These are phyloP conservation scores for Aspergillus sp. DNA, from an alignment of 2,329 filamentous ascomycete species.

Conservation along the genomic window DNA sequence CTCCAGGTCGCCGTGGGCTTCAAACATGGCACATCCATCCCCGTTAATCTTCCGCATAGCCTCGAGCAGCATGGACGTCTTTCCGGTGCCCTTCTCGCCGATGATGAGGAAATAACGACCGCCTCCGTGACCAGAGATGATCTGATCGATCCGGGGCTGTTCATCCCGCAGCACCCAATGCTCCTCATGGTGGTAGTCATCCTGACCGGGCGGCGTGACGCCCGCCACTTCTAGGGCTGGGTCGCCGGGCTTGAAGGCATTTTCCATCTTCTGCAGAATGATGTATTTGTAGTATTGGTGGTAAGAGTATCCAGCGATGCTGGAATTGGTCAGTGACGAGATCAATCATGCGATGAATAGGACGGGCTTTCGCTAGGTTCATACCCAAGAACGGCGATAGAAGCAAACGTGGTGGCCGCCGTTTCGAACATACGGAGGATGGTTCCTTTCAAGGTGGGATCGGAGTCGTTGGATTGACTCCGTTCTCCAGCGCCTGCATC, in stretches of 20 bases:
- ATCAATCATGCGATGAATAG: neutral
- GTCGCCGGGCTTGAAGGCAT: slow-evolving; percentile 88
- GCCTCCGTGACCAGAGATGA: slow-evolving; percentile 67
- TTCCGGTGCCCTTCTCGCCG: slow-evolving; percentile 94
- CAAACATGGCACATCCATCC: slow-evolving; percentile 89
- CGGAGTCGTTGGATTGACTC: slow-evolving; percentile 24
- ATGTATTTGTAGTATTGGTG: slow-evolving; percentile 84
- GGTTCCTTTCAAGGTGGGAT: slow-evolving; percentile 36
- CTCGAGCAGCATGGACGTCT: slow-evolving; percentile 94
- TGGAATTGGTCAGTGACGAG: slow-evolving; percentile 21
- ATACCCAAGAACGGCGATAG: slow-evolving; percentile 67
- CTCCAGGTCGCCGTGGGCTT: slow-evolving; percentile 90
- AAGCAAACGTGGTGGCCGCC: slow-evolving; percentile 72
- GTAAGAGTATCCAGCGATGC: slow-evolving; percentile 69
- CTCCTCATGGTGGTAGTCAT: slow-evolving; percentile 43
- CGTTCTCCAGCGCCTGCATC: slow-evolving; percentile 27
- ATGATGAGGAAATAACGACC: slow-evolving; percentile 91
- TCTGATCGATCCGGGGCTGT: slow-evolving; percentile 76
- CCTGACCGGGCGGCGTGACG: slow-evolving; percentile 34
- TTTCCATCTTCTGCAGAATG: slow-evolving; percentile 87
- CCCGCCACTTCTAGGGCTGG: slow-evolving; percentile 81
- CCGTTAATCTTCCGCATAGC: slow-evolving; percentile 92
- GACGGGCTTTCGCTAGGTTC: slow-evolving; percentile 1
- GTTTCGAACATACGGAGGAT: slow-evolving; percentile 67
- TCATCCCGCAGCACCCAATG: slow-evolving; percentile 84